Base-by-base conservation (phyloP, 345 rosid species). In the Arabidopsis arenosa region DNA sequence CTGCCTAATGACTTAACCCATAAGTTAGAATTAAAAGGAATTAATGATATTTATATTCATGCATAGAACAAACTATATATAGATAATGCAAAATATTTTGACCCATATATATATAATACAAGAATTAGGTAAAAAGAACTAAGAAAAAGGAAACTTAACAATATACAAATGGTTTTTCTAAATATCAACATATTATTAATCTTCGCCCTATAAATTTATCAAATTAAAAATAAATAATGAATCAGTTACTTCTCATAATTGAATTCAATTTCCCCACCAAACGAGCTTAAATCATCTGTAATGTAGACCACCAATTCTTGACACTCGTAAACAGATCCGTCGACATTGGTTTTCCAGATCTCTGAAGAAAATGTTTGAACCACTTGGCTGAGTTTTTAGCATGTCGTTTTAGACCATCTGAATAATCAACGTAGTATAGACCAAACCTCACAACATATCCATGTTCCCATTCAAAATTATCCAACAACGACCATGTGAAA, bases 401-500 rank as follows among this genome's bases (percentile, higher is more conserved):
- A 45, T 86, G 71, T 80, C 91, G 57, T 77, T 82, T 82, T 37
- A 83, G 54, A 11, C 78, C 76, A 4, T 89, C 57, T 43, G 81
- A 32, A 56, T 53, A 83, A 57, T 89, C 88, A 0, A 86, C 80
- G 9, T 63, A 63, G 5, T 63, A 63, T 0, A 90, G 78, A 4
- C 95, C 95, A 13, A 70, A 90, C 45, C 88, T 80, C 17, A 63
- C 2, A 1, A 8, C 6, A 64, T 60, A 86, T 1, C 90, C 89
- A 18, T 70, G 70, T 10, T 14, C 62, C 88, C 90, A 89, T 67
- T 89, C 90, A 39, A 88, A 85, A 36, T 85, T 81, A 83, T 89
- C 92, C 51, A 88, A 73, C 17, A 85, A 55, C 52, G 81, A 83
- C 89, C 90, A 89, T 53, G 75, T 63, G 6, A 84, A 40, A 70